A percentile compares a stretch with the other conserved stretches of the same genome.
Evolutionary conservation across 1,284 basidiomycete species (phyloP).

Genomic region (Ganoderma resinaceum): DNA sequence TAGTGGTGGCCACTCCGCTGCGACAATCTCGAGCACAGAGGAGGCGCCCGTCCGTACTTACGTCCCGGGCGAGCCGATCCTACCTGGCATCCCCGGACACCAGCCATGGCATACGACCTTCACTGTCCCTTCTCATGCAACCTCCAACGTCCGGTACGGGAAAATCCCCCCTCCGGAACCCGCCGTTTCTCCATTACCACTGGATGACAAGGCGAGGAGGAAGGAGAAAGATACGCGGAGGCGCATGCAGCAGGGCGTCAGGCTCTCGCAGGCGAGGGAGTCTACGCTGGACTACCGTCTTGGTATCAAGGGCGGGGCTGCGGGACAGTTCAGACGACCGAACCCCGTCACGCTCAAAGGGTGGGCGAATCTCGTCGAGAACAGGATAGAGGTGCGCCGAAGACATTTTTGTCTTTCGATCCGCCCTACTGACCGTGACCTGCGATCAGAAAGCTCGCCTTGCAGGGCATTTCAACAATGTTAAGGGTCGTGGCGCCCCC

Average conservation of each 20-base stretch:
- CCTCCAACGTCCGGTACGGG: conserved; percentile 60
- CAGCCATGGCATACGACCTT: conserved; percentile 77
- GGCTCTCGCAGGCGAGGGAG: conserved; percentile 74
- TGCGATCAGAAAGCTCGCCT: conserved; percentile 62
- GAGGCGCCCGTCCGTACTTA: conserved; percentile 22
- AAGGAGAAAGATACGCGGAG: conserved; percentile 61
- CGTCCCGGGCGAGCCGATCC: conserved; percentile 47
- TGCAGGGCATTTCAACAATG: conserved; percentile 75
- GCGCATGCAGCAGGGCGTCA: conserved; percentile 57
- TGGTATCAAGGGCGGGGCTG: conserved; percentile 52
- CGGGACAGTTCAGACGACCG: conserved; percentile 43
- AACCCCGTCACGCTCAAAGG: conserved; percentile 75
- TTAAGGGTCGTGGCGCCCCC: conserved; percentile 81
- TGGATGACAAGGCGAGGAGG: conserved; percentile 58
- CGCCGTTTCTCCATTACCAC: conserved; percentile 40
- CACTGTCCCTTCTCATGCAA: conserved; percentile 62
- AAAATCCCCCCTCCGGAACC: conserved; percentile 38
- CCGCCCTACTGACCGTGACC: not conserved
- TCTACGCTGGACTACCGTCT: conserved; percentile 79
- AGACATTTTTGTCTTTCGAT: not conserved
- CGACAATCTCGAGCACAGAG: not conserved
- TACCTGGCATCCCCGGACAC: conserved; percentile 62
- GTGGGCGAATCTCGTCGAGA: conserved; percentile 81
- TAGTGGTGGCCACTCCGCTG: conserved; percentile 5
- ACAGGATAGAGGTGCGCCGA: conserved; percentile 73